Percentiles rank a stretch among this genome's conserved stretches.
Evolutionary conservation across 306 rosid genomes (phyloP).

Genomic region (Cucurbita ficifolia): DNA sequence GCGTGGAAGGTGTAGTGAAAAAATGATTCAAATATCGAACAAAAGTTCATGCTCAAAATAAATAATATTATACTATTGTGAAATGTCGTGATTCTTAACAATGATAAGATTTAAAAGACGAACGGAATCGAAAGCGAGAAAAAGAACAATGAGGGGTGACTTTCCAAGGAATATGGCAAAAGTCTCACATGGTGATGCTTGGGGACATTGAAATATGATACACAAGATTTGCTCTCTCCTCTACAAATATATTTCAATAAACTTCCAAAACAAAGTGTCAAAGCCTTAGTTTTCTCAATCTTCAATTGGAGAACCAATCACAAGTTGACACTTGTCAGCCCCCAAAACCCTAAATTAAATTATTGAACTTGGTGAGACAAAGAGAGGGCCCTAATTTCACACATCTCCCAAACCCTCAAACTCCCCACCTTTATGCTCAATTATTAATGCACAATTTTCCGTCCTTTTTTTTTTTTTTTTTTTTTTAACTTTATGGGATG

Average conservation of each 20-base stretch:
- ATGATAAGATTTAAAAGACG: too few relatives aligned
- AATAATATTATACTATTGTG: too few relatives aligned
- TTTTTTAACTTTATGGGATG: not conserved
- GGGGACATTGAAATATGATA: slow-evolving; percentile 37
- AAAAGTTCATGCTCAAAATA: too few relatives aligned
- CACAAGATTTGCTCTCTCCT: not conserved
- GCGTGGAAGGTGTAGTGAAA: too few relatives aligned
- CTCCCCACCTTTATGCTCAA: slow-evolving; percentile 2
- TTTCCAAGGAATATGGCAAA: slow-evolving; percentile 47
- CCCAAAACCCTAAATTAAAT: slow-evolving; percentile 15
- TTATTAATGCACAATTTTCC: not conserved
- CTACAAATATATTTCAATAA: not conserved
- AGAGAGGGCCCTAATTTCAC: not conserved
- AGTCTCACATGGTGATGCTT: slow-evolving; percentile 55
- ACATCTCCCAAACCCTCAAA: not conserved
- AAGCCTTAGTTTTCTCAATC: not conserved
- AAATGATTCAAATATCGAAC: too few relatives aligned
- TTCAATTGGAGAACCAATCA: not conserved
- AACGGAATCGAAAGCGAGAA: not conserved
- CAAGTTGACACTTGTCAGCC: slow-evolving; percentile 2
- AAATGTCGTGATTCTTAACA: too few relatives aligned
- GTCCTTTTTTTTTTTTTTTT: not conserved
- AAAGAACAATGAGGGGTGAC: slow-evolving; percentile 10
- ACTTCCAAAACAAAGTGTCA: not conserved
- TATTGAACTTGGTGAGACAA: not conserved